Evolutionary conservation across 345 rosid genomes (phyloP), one percentile per base, ranked within the genome.

Genomic region (Populus tremula): DNA sequence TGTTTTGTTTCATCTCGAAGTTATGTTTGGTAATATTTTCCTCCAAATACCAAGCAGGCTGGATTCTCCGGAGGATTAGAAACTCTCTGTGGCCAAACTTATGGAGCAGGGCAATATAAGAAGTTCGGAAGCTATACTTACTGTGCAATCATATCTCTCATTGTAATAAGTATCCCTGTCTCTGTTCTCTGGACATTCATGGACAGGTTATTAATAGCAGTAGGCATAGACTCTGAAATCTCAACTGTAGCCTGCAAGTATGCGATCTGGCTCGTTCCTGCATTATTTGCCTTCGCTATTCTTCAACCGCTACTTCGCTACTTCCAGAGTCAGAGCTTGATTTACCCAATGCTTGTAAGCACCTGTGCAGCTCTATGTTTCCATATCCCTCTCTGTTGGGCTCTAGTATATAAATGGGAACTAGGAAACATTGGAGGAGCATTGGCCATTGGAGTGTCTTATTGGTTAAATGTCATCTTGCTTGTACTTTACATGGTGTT

Each of bases 71-170:
- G 95, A 75, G 95, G 86, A 17, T 69, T 88, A 63, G 94, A 91
- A 64, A 91, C 94, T 67, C 72, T 88, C 0, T 87, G 90, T 76
- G 93, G 93, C 25, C 91, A 89, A 85, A 89, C 91, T 29, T 88
- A 85, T 78, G 95, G 94, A 77, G 92, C 92, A 61, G 63, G 79
- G 53, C 90, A 88, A 79, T 86, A 78, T 66, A 80, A 78, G 43
- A 87, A 81, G 59, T 78, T 91, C 16, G 79, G 87, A 80, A 66
- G 79, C 38, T 87, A 87, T 10, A 82, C 87, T 31, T 89, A 85
- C 78, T 54, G 78, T 74, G 81, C 87, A 31, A 80, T 80, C 45
- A 35, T 83, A 25, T 80, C 75, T 72, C 82, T 88, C 25, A 4
- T 85, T 39, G 67, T 77, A 31, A 50, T 81, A 14, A 86, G 88